Evolutionary conservation across 108 stramenopile species (phyloP).

Genomic region (Cyclostephanos tholiformis): DNA sequence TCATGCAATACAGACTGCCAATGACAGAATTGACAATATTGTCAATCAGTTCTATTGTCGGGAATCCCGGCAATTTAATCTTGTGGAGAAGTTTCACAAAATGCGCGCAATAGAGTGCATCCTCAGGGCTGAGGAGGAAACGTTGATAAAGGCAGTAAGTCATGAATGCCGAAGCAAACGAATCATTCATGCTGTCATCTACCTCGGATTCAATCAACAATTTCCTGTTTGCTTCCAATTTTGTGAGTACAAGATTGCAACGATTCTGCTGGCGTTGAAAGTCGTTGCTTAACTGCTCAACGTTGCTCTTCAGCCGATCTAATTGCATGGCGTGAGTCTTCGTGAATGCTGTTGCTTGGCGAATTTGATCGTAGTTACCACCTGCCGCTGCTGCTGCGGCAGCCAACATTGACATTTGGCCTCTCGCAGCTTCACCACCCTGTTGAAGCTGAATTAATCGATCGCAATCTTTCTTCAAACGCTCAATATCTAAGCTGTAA

Average conservation of each 20-base stretch:
- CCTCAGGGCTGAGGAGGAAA: slow-evolving; percentile 77
- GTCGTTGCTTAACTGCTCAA: slow-evolving; percentile 54
- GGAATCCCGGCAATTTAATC: slow-evolving; percentile 80
- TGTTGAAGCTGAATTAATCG: slow-evolving; percentile 55
- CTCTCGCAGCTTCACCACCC: slow-evolving; percentile 37
- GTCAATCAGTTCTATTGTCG: slow-evolving; percentile 72
- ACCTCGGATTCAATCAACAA: slow-evolving; percentile 39
- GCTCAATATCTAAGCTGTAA: slow-evolving; percentile 64
- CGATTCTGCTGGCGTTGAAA: slow-evolving; percentile 69
- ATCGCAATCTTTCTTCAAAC: slow-evolving; percentile 74
- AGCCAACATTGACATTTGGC: slow-evolving; percentile 40
- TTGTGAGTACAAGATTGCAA: slow-evolving; percentile 44
- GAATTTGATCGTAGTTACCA: slow-evolving; percentile 33
- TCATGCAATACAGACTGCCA: slow-evolving; percentile 73
- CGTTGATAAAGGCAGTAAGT: slow-evolving; percentile 78
- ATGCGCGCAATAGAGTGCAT: slow-evolving; percentile 81
- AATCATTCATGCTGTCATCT: slow-evolving; percentile 18
- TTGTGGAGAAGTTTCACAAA: slow-evolving; percentile 78
- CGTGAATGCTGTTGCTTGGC: slow-evolving; percentile 50
- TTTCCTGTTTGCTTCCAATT: slow-evolving; percentile 51
- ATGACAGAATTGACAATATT: slow-evolving; percentile 61
- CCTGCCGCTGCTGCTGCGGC: slow-evolving; percentile 55
- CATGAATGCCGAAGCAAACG: slow-evolving; percentile 59
- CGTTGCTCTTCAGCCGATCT: slow-evolving; percentile 56
- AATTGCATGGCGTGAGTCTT: slow-evolving; percentile 48